Percentiles rank a stretch among this genome's conserved stretches.
phyloP scores from a whole-genome alignment of 345 rosid species.

The Brassica nigra region DNA sequence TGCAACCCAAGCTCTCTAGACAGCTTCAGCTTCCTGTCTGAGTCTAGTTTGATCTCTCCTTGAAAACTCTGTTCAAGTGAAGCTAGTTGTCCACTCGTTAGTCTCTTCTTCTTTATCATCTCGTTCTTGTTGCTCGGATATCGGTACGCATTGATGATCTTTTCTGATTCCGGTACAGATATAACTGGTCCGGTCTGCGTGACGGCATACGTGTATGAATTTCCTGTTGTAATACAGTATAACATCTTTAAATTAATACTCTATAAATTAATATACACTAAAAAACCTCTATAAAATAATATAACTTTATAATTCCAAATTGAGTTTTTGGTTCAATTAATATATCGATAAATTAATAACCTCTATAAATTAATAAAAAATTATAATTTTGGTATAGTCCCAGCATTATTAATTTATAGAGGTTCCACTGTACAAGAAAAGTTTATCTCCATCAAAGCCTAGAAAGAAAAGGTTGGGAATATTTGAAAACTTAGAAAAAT shows the following conservation, averaged over 20 bases:
- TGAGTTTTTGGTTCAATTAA: too few relatives aligned
- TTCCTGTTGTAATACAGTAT: conserved; percentile 25
- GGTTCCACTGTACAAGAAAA: neutral
- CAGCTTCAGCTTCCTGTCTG: conserved; percentile 77
- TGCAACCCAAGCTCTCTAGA: conserved; percentile 83
- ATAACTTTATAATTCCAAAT: too few relatives aligned
- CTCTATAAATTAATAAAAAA: too few relatives aligned
- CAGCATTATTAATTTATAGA: too few relatives aligned
- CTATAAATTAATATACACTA: too few relatives aligned
- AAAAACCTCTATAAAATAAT: too few relatives aligned
- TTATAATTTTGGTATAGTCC: too few relatives aligned
- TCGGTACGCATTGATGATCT: conserved; percentile 13
- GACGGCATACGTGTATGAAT: conserved; percentile 39
- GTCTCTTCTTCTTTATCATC: conserved; percentile 70
- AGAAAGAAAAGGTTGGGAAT: neutral
- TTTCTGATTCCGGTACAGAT: conserved; percentile 43
- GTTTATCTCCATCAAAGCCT: neutral
- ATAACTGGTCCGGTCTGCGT: conserved; percentile 44
- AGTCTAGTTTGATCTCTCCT: conserved; percentile 84
- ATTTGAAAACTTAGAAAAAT: neutral
- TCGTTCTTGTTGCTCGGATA: conserved; percentile 27
- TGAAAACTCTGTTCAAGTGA: conserved; percentile 77
- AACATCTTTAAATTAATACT: too few relatives aligned
- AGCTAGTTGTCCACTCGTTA: conserved; percentile 71
- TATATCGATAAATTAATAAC: too few relatives aligned